These are phyloP conservation scores for Brassica balearica DNA, from an alignment of 441 rosid species.

Conservation along the genomic window DNA sequence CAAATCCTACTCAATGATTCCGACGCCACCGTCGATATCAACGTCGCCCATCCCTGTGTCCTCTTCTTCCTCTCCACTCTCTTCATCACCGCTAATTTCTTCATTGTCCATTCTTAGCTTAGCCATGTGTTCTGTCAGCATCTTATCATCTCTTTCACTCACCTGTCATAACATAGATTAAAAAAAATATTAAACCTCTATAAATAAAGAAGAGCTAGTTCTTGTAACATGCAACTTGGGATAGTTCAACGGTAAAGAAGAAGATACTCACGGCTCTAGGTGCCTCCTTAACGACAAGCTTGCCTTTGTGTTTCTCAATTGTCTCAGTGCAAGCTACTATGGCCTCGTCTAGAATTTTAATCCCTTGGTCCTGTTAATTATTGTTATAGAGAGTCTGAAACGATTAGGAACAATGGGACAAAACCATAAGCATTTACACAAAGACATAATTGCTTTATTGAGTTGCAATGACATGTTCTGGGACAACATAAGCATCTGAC, in stretches of 20 bases:
- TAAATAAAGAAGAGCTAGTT: neutral
- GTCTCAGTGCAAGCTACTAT: slow-evolving; percentile 78
- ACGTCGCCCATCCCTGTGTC: slow-evolving; percentile 96
- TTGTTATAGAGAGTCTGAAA: slow-evolving; percentile 18
- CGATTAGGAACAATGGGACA: neutral
- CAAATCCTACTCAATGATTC: slow-evolving; percentile 60
- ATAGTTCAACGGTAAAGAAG: slow-evolving; percentile 5
- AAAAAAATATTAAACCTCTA: slow-evolving; percentile 11
- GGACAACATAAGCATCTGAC: slow-evolving; percentile 2
- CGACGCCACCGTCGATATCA: slow-evolving; percentile 63
- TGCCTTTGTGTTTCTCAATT: slow-evolving; percentile 86
- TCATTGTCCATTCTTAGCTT: slow-evolving; percentile 76
- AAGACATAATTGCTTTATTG: neutral
- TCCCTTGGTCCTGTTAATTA: slow-evolving; percentile 84
- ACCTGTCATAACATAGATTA: slow-evolving; percentile 52
- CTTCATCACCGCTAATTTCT: slow-evolving; percentile 94
- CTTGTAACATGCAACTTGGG: slow-evolving; percentile 24
- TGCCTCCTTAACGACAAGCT: slow-evolving; percentile 81
- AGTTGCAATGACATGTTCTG: neutral
- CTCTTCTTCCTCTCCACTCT: slow-evolving; percentile 95
- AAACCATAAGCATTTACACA: neutral
- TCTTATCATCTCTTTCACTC: slow-evolving; percentile 96
- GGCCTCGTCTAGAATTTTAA: slow-evolving; percentile 73
- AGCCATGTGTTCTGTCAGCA: slow-evolving; percentile 96
- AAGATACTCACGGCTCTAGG: slow-evolving; percentile 86